A percentile compares a stretch with the other conserved stretches of the same genome.
Conservation (phyloP, 129 eudicot species). For the Saposhnikovia divaricata region DNA sequence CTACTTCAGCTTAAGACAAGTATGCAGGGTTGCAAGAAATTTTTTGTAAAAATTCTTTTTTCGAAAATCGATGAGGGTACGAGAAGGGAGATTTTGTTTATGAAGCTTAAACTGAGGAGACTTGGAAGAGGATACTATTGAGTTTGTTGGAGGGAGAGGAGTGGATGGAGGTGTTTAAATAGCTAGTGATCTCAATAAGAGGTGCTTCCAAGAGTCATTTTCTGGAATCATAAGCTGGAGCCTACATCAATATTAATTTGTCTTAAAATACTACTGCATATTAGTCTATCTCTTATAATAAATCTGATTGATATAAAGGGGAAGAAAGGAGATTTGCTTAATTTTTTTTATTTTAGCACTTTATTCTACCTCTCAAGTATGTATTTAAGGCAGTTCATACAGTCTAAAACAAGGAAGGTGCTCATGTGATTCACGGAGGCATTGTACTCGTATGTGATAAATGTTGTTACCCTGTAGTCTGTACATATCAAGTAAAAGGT, state of each 20-base stretch:
- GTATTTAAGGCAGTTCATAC: conserved; percentile 2
- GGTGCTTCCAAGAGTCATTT: conserved; percentile 28
- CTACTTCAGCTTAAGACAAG: background rate
- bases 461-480: background rate
- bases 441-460: background rate
- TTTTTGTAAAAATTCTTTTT: background rate
- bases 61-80: background rate
- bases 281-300: background rate
- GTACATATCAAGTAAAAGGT: background rate
- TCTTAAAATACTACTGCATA: background rate
- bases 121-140: conserved; percentile 9
- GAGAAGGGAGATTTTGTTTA: conserved; percentile 8
- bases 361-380: background rate
- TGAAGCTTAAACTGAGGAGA: conserved; percentile 20
- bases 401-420: conserved; percentile 3
- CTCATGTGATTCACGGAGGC: conserved; percentile 3
- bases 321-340: background rate
- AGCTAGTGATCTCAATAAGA: conserved; percentile 18
- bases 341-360: background rate
- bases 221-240: conserved; percentile 29
- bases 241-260: conserved; percentile 14
- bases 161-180: conserved; percentile 34
- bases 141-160: conserved; percentile 30
- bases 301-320: background rate
- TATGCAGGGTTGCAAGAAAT: background rate